These are phyloP conservation scores for Vararia minispora DNA, from an alignment of 768 basidiomycete species.

Conservation along the genomic window DNA sequence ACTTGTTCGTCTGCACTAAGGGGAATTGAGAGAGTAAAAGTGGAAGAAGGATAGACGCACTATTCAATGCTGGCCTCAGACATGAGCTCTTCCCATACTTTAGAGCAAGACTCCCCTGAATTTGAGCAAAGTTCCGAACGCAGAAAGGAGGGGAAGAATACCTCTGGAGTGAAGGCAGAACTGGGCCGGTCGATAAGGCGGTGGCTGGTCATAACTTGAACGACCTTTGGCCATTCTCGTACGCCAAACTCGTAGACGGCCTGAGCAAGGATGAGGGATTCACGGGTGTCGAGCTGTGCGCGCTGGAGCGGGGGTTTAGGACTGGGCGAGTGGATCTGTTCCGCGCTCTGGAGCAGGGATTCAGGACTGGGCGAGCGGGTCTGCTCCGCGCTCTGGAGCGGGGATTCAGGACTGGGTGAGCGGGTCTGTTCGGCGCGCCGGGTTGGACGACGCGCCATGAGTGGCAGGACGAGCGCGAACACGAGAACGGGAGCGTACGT, in stretches of 20 bases:
- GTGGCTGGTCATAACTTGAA: constrained; percentile 57
- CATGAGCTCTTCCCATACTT: no score
- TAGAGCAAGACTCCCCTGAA: no score
- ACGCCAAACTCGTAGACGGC: constrained; percentile 76
- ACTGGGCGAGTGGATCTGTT: constrained; percentile 9
- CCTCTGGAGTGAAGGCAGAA: constrained; percentile 59
- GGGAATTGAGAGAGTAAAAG: no score
- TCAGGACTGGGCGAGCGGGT: constrained; percentile 7
- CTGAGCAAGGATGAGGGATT: constrained; percentile 77
- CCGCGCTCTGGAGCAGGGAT: background rate
- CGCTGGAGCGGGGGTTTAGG: background rate
- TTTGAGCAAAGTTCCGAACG: constrained; percentile 58
- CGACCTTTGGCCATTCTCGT: constrained; percentile 54
- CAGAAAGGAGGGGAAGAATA: constrained; percentile 18
- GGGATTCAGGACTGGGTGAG: background rate
- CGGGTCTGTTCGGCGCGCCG: background rate
- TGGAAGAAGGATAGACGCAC: no score
- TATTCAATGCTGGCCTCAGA: no score
- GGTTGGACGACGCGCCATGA: background rate
- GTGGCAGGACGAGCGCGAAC: no score
- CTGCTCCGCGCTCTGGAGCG: constrained; percentile 7
- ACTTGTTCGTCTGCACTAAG: no score
- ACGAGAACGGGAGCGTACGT: no score
- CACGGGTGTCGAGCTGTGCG: constrained; percentile 31
- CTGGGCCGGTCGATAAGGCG: constrained; percentile 55